A percentile compares a stretch with the other conserved stretches of the same genome.
Conservation (phyloP, 2,329 filamentous ascomycete genomes). For the Aspergillus caelatus region DNA sequence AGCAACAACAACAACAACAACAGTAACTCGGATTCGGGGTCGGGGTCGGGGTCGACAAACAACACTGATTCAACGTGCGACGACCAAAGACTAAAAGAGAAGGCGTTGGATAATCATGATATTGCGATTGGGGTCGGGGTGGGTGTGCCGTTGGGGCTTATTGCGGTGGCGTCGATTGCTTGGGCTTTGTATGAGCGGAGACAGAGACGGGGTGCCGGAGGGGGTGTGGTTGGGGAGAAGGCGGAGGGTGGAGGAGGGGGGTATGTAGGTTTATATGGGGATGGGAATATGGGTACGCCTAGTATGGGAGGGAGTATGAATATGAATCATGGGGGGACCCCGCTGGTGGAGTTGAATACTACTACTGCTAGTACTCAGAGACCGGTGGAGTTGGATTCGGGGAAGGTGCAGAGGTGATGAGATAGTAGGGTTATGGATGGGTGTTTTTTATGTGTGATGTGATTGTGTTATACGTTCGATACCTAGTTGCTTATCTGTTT, state of each 20-base stretch:
- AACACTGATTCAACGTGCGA: too few relatives aligned
- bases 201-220: not conserved
- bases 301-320: too few relatives aligned
- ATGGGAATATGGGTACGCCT: not conserved
- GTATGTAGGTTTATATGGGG: not conserved
- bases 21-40: not conserved
- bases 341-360: not conserved
- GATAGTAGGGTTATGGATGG: not conserved
- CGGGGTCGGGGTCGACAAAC: not conserved
- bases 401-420: not conserved
- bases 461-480: not conserved
- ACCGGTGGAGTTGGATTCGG: not conserved
- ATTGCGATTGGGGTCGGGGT: slow-evolving; percentile 14
- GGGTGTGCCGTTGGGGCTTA: slow-evolving; percentile 17
- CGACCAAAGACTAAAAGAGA: not conserved
- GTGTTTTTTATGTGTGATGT: not conserved
- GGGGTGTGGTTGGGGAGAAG: not conserved
- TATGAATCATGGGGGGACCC: not conserved
- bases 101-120: not conserved
- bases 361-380: not conserved
- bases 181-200: slow-evolving; percentile 6
- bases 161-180: not conserved
- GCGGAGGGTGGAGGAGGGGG: not conserved
- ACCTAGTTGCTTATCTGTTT: not conserved
- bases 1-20: not conserved